Base-by-base conservation (phyloP, 331 rosid genomes). In the Malus hybrid region DNA sequence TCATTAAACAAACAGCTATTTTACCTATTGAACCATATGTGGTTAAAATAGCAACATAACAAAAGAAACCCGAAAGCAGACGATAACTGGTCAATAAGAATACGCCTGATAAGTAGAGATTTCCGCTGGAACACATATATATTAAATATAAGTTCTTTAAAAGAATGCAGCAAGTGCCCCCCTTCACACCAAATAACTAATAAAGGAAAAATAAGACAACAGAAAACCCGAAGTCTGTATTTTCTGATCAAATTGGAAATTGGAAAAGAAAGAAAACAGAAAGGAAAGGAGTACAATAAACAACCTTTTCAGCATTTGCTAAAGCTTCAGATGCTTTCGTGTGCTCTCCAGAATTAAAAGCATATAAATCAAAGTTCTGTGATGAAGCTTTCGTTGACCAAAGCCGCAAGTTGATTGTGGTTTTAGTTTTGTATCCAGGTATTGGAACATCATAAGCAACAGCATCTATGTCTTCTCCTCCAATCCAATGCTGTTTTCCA, bases 391-490 rank as follows among this genome's bases (percentile, higher is more conserved):
- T 95, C 15, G 99, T 92, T 4, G 99, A 90, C 99, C 99, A 95
- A 74, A 95, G 96, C 74, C 99, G 86, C 69, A 95, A 86, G 81
- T 90, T 95, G 82, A 89, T 85, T 19, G 99, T 92, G 77, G 87
- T 90, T 83, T 90, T 92, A 50, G 97, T 95, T 87, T 90, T 92
- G 76, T 86, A 95, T 71, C 99, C 99, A 24, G 99, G 99, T 79
- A 95, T 95, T 42, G 99, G 99, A 84, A 95, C 97, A 83, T 95
- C 99, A 77, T 89, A 85, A 16, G 97, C 99, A 74, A 90, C 90
- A 77, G 93, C 99, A 74, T 67, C 80, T 77, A 95, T 81, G 76
- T 92, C 97, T 85, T 95, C 97, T 81, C 99, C 97, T 69, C 99
- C 99, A 74, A 85, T 80, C 97, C 99, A 95, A 71, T 95, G 89